These are phyloP conservation scores for Centrapalus pauciflorus DNA, from an alignment of 129 eudicot genomes.

Conservation along the genomic window DNA sequence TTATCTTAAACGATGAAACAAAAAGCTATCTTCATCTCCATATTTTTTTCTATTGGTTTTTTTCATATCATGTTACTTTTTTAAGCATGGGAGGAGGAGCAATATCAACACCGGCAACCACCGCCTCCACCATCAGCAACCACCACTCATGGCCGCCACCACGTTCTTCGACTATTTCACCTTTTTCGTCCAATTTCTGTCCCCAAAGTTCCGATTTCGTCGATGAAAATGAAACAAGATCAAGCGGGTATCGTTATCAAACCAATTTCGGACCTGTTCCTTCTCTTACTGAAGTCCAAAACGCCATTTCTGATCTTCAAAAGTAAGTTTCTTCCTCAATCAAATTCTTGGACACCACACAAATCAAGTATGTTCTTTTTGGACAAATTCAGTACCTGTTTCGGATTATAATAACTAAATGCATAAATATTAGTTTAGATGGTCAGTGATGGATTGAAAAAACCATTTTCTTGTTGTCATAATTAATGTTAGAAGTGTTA, in stretches of 20 bases:
- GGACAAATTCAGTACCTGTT: no score
- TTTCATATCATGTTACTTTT: background rate
- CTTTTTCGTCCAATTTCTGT: background rate
- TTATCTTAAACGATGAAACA: conserved; percentile 1
- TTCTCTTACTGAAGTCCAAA: conserved; percentile 37
- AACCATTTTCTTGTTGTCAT: no score
- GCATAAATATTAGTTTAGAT: no score
- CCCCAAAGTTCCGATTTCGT: conserved; percentile 1
- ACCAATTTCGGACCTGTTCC: conserved; percentile 42
- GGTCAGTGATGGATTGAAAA: no score
- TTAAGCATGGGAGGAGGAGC: conserved; percentile 20
- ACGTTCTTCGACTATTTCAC: background rate
- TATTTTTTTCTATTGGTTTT: background rate
- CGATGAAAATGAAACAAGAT: background rate
- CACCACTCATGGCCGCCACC: conserved; percentile 7
- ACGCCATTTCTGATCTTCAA: conserved; percentile 46
- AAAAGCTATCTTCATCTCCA: conserved; percentile 3
- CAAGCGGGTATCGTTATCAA: background rate
- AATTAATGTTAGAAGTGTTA: no score
- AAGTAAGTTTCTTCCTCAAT: conserved; percentile 18
- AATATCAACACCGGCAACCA: conserved; percentile 7
- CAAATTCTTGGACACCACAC: no score
- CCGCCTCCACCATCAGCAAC: background rate
- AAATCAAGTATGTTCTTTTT: no score
- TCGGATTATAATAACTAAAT: no score